These are phyloP conservation scores for Phytophthora boehmeriae DNA, from an alignment of 352 stramenopile species.

Conservation along the genomic window DNA sequence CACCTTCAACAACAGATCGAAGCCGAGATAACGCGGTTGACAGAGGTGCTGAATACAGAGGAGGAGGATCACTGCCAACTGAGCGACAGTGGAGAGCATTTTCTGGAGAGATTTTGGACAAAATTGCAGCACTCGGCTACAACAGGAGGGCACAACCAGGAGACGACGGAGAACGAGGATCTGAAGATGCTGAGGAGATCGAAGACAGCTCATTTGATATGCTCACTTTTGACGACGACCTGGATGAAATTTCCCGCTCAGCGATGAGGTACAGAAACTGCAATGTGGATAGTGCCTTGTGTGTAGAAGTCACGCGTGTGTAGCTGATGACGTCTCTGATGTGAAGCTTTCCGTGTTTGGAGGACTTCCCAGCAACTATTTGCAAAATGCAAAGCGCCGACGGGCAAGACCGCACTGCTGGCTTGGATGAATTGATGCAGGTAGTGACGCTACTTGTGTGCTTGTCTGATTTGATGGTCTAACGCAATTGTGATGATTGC, in stretches of 20 bases:
- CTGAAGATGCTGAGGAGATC: slow-evolving; percentile 3
- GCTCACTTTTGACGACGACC: slow-evolving; percentile 51
- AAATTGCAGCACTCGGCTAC: slow-evolving; percentile 11
- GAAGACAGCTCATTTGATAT: slow-evolving; percentile 41
- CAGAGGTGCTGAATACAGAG: slow-evolving; percentile 2
- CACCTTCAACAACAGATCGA: slow-evolving; percentile 22
- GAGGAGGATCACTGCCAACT: not conserved
- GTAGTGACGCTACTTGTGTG: slow-evolving; percentile 7
- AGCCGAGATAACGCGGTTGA: slow-evolving; percentile 7
- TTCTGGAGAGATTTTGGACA: slow-evolving; percentile 29
- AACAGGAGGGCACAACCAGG: slow-evolving; percentile 6
- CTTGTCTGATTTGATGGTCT: not conserved
- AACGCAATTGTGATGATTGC: not conserved
- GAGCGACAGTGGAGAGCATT: slow-evolving; percentile 9
- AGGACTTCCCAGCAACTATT: slow-evolving; percentile 42
- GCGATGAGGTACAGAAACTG: slow-evolving; percentile 36
- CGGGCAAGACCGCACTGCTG: slow-evolving; percentile 14
- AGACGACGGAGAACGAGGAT: slow-evolving; percentile 9
- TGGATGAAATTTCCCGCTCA: slow-evolving; percentile 44
- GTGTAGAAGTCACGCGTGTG: not conserved
- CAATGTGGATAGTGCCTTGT: not conserved
- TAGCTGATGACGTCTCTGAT: not conserved
- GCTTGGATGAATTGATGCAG: slow-evolving; percentile 43
- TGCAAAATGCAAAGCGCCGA: slow-evolving; percentile 27
- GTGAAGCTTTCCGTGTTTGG: slow-evolving; percentile 43